Evolutionary conservation across 768 basidiomycete species (phyloP), one percentile per base, ranked within the genome.

Genomic region (Russula lepida): DNA sequence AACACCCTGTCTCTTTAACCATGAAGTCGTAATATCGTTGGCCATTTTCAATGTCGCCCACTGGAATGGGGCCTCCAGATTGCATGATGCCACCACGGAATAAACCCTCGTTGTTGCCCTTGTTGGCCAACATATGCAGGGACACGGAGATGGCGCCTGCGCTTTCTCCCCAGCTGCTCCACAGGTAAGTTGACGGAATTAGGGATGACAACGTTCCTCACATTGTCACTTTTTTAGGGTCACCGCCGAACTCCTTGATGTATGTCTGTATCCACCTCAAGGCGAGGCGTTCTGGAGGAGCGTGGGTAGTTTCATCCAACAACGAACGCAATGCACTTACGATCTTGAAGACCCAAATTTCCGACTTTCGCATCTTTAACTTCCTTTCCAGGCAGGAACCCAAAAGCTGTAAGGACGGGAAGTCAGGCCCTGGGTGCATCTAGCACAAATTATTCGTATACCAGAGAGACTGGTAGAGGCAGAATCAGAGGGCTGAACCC

Each of bases 261-360:
- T 88, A 82, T 67, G 83, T 80, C 64, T 85, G 80, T 1, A 88
- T 74, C 86, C 86, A 88, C 58, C 79, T 70, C 7, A 89, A 67
- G 2, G 82, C 84, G 35, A 79, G 71, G 27, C 81, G 76, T 68
- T 83, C 80, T 86, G 69, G 52, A 60, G 19, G 23, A 23, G 21
- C 2, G 6, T 50, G 12, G 30, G 55, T 41, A 5, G 27, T 35
- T 25, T 15, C 13, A 5, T 6, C 21, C 7, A 1, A 8, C 19
- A 23, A 19, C 47, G 8, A 12, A 25, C 7, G 0, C n/a, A 6
- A 28, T 28, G 15, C 1, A 73, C 81, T 69, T 66, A 82, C 82
- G 82, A 72, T 88, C 85, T 59, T 79, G 80, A 25, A 89, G 72
- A n/a, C 86, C 86, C 23, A 86, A 73, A 67, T 88, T 88, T 1